These are phyloP conservation scores for Colletotrichum navitas DNA, from an alignment of 2,329 filamentous ascomycete genomes.

Conservation along the genomic window DNA sequence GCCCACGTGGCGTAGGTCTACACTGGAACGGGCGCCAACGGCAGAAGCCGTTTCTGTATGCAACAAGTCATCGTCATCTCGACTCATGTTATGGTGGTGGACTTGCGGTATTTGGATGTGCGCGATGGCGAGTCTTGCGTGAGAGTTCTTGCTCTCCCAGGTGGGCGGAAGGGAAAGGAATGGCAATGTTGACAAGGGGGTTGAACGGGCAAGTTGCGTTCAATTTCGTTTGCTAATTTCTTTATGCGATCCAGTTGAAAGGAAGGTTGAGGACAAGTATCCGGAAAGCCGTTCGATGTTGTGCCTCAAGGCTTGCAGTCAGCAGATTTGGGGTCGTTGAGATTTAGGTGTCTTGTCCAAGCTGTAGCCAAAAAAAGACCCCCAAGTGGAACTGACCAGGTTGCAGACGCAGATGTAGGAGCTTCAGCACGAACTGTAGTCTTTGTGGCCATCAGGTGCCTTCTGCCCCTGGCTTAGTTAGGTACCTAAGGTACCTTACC, in stretches of 20 bases:
- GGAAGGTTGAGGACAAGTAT: conserved; percentile 1
- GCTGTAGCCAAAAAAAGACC: conserved; percentile 28
- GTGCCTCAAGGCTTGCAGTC: conserved; percentile 8
- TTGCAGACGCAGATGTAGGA: conserved; percentile 38
- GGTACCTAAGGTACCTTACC: no score
- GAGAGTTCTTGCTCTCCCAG: conserved; percentile 10
- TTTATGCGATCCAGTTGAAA: not conserved
- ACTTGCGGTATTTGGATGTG: not conserved
- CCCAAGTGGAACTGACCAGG: conserved; percentile 39
- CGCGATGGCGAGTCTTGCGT: not conserved
- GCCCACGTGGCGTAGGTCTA: conserved; percentile 44
- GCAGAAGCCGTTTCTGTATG: conserved; percentile 31
- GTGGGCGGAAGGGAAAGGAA: not conserved
- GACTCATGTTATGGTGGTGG: conserved; percentile 37
- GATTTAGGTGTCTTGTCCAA: conserved; percentile 34
- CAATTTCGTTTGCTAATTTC: not conserved
- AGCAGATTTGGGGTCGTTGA: conserved; percentile 17
- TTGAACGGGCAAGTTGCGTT: not conserved
- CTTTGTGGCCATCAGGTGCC: not conserved
- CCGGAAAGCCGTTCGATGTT: conserved; percentile 20
- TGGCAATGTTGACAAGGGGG: not conserved
- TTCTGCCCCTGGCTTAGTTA: not conserved
- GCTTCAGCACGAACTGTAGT: conserved; percentile 1
- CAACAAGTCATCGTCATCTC: conserved; percentile 26
- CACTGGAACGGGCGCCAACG: conserved; percentile 18